These are phyloP conservation scores for Fraxinus nigra DNA, from an alignment of 305 asterid genomes.

Conservation along the genomic window DNA sequence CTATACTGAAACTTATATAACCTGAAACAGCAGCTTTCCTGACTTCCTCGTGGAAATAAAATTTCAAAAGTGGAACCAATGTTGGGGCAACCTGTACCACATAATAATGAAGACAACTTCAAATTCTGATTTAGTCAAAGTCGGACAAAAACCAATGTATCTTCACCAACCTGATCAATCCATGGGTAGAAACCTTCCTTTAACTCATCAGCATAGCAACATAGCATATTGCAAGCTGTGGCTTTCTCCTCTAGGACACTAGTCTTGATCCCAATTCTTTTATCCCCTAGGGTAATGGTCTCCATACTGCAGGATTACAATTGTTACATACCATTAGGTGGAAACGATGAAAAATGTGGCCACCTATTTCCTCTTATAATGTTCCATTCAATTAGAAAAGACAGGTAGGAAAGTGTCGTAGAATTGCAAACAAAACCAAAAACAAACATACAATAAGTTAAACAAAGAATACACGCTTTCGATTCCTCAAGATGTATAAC, in stretches of 20 bases:
- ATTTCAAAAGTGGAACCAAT: slow-evolving; percentile 86
- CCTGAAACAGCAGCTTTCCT: slow-evolving; percentile 98
- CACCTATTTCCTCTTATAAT: neutral
- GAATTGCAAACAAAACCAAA: neutral
- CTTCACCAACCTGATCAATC: slow-evolving; percentile 86
- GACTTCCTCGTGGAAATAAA: slow-evolving; percentile 97
- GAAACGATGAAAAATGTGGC: neutral
- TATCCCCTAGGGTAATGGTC: slow-evolving; percentile 91
- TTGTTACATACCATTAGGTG: slow-evolving; percentile 1
- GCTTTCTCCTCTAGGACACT: slow-evolving; percentile 98
- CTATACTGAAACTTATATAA: slow-evolving; percentile 17
- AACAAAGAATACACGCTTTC: neutral
- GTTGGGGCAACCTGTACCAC: slow-evolving; percentile 85
- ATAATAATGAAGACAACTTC: slow-evolving; percentile 1
- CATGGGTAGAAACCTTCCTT: slow-evolving; percentile 97
- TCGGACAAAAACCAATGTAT: slow-evolving; percentile 5
- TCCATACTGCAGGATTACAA: slow-evolving; percentile 74
- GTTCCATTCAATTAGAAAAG: neutral
- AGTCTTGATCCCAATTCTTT: slow-evolving; percentile 91
- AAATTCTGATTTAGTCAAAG: slow-evolving; percentile 4
- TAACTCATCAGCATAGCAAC: slow-evolving; percentile 96
- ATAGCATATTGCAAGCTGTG: slow-evolving; percentile 96
- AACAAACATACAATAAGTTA: neutral
- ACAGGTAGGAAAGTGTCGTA: neutral
- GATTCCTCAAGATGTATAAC: neutral